Conservation (phyloP, 2,329 filamentous ascomycete species). For the Thermochaetoides dissita region DNA sequence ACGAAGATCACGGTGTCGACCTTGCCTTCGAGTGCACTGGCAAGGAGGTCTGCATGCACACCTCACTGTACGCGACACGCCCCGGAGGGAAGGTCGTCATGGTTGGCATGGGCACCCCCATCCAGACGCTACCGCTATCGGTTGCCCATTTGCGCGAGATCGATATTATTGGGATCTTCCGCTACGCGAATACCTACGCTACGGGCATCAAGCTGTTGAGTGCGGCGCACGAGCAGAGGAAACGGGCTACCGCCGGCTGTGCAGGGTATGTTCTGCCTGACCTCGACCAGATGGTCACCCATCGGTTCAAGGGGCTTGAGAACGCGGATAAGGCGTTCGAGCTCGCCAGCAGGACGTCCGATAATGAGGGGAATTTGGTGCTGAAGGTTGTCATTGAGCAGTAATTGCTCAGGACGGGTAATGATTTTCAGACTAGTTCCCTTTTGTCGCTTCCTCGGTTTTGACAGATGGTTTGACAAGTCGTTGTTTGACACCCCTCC, state of each 20-base stretch:
- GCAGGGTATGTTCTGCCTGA: slow-evolving; percentile 36
- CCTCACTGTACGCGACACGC: slow-evolving; percentile 56
- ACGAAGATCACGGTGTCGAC: slow-evolving; percentile 53
- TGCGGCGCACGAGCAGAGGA: slow-evolving; percentile 28
- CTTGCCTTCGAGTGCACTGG: slow-evolving; percentile 65
- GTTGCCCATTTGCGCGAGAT: slow-evolving; percentile 59
- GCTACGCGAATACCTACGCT: slow-evolving; percentile 63
- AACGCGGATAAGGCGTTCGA: slow-evolving; percentile 52
- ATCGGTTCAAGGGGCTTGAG: slow-evolving; percentile 52
- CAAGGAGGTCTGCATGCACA: slow-evolving; percentile 61
- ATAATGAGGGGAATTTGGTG: slow-evolving; percentile 53
- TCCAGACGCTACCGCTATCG: slow-evolving; percentile 60
- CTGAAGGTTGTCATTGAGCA: slow-evolving; percentile 57
- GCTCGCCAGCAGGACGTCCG: slow-evolving; percentile 53
- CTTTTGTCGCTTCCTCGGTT: too few relatives aligned
- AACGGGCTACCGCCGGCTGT: slow-evolving; percentile 21
- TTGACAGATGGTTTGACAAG: too few relatives aligned
- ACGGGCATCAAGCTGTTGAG: slow-evolving; percentile 49
- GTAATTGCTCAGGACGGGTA: slow-evolving; percentile 16
- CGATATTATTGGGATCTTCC: slow-evolving; percentile 64
- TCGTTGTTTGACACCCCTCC: too few relatives aligned
- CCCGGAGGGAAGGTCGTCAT: slow-evolving; percentile 61
- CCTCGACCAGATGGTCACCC: slow-evolving; percentile 59
- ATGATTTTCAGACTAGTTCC: not conserved
- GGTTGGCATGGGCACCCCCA: slow-evolving; percentile 66